Base-by-base conservation (phyloP, 768 basidiomycete species). In the Lentinula guzmanii region DNA sequence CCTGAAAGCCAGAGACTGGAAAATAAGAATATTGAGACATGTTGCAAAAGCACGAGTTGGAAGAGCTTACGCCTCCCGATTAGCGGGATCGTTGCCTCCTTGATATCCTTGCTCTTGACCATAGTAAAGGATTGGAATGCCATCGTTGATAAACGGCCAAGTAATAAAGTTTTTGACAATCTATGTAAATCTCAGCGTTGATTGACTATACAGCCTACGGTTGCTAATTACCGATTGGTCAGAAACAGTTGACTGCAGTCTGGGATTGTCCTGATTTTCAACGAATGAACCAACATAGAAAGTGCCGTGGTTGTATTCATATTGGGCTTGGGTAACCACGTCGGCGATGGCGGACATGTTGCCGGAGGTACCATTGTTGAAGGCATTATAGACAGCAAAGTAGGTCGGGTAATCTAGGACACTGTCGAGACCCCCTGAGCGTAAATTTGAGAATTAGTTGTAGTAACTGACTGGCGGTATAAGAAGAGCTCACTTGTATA, bases 51-150 rank as follows among this genome's bases (percentile, higher is more conserved):
- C 1, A 24, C 5, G 21, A 5, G 4, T 10, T 4, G 4, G 1
- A 41, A 56, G n/a, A 18, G 35, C 75, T 57, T 63, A 79, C 60
- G 87, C 82, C 65, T 86, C 88, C 46, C 87, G 85, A 69, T 89
- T 90, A 61, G 75, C 72, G 43, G 86, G 88, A 66, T 87, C 85
- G 3, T 65, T 72, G 57, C 72, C 76, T 28, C 88, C 88, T 54
- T 70, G 69, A 65, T 84, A 83, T 16, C 79, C 75, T 71, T 89
- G 88, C 69, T 89, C 89, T 67, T 88, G 87, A 11, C 87, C 87
- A 62, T 87, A 87, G 69, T 90, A 89, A 42, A 87, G 70, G 60
- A 89, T 85, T 2, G 87, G 87, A 63, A 88, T 84, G 24, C 87
- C 86, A 61, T 89, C 88, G 45, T 81, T 78, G 75, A 86, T 79